Percentiles rank a stretch among this genome's conserved stretches.
Conservation (phyloP, 768 basidiomycete genomes). For the Termitomyces sp. region DNA sequence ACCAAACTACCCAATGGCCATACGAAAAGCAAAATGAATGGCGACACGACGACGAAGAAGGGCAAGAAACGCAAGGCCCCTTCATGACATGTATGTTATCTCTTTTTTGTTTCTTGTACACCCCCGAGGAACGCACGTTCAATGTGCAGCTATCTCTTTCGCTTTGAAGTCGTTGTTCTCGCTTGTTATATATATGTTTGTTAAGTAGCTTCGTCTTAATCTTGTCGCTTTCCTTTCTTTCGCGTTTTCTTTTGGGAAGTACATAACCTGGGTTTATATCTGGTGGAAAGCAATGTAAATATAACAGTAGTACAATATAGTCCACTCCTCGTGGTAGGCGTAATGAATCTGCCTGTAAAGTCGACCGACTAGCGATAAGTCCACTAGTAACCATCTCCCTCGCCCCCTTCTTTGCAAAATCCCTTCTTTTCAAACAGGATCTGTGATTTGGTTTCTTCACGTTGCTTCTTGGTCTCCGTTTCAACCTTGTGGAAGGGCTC, state of each 20-base stretch:
- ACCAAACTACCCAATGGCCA: conserved; percentile 42
- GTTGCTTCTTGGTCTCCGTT: conserved; percentile 64
- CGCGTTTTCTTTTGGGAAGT: conserved; percentile 7
- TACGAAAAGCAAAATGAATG: conserved; percentile 33
- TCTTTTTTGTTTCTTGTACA: conserved; percentile 10
- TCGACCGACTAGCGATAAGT: background rate
- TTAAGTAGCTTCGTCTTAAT: background rate
- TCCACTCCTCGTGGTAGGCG: conserved; percentile 11
- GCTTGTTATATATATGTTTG: conserved; percentile 2
- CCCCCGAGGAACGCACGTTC: background rate
- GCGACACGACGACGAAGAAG: conserved; percentile 47
- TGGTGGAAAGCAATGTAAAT: conserved; percentile 11
- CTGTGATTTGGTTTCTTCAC: conserved; percentile 80
- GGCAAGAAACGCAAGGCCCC: conserved; percentile 52
- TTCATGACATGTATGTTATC: conserved; percentile 19
- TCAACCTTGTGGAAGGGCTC: conserved; percentile 71
- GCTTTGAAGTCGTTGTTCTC: conserved; percentile 7
- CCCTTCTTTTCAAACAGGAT: conserved; percentile 81
- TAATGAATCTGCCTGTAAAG: conserved; percentile 20
- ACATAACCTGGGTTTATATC: conserved; percentile 6
- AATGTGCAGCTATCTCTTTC: background rate
- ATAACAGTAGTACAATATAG: conserved; percentile 15
- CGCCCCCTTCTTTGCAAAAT: conserved; percentile 92
- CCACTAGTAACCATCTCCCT: conserved; percentile 90
- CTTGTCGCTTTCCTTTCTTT: background rate